Conservation (phyloP, 805 yeast species). For the Yarrowia osloensis region DNA sequence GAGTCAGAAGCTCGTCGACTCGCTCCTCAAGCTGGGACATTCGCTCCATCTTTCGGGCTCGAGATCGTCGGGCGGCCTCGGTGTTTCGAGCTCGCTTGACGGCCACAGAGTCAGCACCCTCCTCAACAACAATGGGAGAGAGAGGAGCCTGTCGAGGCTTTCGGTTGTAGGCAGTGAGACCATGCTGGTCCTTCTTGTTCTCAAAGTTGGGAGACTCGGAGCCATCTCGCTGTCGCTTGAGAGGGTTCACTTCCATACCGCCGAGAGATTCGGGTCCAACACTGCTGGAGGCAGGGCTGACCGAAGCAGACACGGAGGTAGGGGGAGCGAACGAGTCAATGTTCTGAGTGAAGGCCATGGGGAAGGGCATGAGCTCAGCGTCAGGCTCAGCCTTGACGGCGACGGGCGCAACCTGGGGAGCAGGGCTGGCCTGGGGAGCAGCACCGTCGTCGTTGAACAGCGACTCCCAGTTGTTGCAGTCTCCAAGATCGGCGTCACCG, state of each 20-base stretch:
- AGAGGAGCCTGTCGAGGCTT: slow-evolving; percentile 74
- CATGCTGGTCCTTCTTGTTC: slow-evolving; percentile 63
- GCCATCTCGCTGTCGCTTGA: slow-evolving; percentile 34
- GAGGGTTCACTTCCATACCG: slow-evolving; percentile 13
- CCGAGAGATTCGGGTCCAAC: slow-evolving; percentile 22
- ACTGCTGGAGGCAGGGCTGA: slow-evolving; percentile 30
- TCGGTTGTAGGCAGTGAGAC: slow-evolving; percentile 73
- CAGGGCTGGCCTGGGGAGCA: slow-evolving; percentile 13
- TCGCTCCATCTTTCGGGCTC: slow-evolving; percentile 90
- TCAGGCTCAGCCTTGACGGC: slow-evolving; percentile 25
- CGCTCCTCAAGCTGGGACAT: slow-evolving; percentile 78
- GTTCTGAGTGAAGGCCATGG: slow-evolving; percentile 30
- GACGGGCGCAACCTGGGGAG: not conserved
- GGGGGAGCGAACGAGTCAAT: slow-evolving; percentile 12
- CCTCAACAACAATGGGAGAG: slow-evolving; percentile 62
- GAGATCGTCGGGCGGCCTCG: slow-evolving; percentile 90
- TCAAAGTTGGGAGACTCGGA: slow-evolving; percentile 33
- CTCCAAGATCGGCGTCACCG: slow-evolving; percentile 39
- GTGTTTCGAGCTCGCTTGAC: slow-evolving; percentile 93
- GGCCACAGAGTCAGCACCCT: slow-evolving; percentile 62
- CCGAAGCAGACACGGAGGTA: slow-evolving; percentile 9
- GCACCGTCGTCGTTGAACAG: slow-evolving; percentile 39
- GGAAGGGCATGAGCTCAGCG: slow-evolving; percentile 25
- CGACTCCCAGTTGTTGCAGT: slow-evolving; percentile 41
- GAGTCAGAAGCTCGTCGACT: slow-evolving; percentile 62